phyloP scores from a whole-genome alignment of 306 rosid genomes.

The Cicer judaicum region DNA sequence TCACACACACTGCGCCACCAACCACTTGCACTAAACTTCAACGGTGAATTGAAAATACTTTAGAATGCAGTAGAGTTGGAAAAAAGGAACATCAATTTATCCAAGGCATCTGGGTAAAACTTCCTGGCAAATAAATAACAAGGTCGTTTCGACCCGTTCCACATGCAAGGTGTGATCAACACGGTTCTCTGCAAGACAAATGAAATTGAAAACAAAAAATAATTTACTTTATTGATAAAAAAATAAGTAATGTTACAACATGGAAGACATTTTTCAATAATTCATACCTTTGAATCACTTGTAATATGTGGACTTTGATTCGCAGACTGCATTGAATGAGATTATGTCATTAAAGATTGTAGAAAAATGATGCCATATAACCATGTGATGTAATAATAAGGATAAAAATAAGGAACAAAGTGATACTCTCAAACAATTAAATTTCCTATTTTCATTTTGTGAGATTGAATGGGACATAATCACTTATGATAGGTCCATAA shows the following conservation, averaged over 20 bases:
- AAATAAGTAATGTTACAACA: neutral
- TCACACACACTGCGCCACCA: too few relatives aligned
- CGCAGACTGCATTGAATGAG: conserved; percentile 39
- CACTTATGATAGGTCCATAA: too few relatives aligned
- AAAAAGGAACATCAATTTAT: conserved; percentile 37
- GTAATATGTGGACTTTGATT: conserved; percentile 37
- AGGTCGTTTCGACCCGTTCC: conserved; percentile 49
- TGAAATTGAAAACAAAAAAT: conserved; percentile 17
- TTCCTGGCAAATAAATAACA: conserved; percentile 57
- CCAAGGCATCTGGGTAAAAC: conserved; percentile 43
- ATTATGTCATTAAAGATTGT: conserved; percentile 21
- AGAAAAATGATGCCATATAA: neutral
- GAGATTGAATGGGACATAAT: too few relatives aligned
- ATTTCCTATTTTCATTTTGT: neutral
- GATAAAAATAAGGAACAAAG: neutral
- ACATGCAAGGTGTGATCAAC: conserved; percentile 45
- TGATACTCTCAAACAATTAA: neutral
- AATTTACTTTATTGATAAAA: neutral
- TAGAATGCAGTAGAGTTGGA: conserved; percentile 25
- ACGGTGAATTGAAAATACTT: neutral
- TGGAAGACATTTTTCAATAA: neutral
- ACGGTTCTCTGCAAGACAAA: conserved; percentile 42
- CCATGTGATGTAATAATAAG: neutral
- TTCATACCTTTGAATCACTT: conserved; percentile 50
- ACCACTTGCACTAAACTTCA: too few relatives aligned